These are phyloP conservation scores for Amaranthus cruentus DNA, from an alignment of 148 eudicot species.

Conservation along the genomic window DNA sequence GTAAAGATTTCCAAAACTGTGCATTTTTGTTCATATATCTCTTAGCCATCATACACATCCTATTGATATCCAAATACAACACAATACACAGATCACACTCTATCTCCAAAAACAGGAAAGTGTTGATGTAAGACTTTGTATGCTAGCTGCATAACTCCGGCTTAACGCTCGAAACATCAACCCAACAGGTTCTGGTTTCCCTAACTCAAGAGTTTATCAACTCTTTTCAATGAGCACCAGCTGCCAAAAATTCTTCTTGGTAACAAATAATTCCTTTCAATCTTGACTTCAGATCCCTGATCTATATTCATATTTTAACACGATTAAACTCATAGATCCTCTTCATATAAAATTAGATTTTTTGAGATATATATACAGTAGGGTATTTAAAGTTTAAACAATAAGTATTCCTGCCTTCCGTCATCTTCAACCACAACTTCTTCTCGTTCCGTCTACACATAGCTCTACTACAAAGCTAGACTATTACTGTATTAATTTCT, in stretches of 20 bases:
- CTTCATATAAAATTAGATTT: neutral
- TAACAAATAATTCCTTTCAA: neutral
- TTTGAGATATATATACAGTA: too few relatives aligned
- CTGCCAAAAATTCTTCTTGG: neutral
- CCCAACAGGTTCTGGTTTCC: neutral
- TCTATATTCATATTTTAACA: neutral
- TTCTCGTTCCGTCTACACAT: neutral
- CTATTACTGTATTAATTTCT: too few relatives aligned
- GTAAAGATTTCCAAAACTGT: too few relatives aligned
- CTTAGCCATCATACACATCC: too few relatives aligned
- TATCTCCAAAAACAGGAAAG: neutral
- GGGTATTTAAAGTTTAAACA: neutral
- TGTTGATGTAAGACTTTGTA: neutral
- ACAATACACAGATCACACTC: too few relatives aligned
- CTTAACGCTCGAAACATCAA: slow-evolving; percentile 1
- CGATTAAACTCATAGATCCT: neutral
- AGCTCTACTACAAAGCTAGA: neutral
- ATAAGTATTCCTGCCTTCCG: neutral
- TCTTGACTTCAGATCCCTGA: neutral
- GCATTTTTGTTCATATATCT: too few relatives aligned
- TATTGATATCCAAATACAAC: too few relatives aligned
- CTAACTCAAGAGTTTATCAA: neutral
- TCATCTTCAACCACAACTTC: neutral
- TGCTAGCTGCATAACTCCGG: neutral
- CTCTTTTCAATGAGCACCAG: neutral